A percentile compares a stretch with the other conserved stretches of the same genome.
These are phyloP conservation scores for Henckelia pumila DNA, from an alignment of 257 asterid species.

Conservation along the genomic window DNA sequence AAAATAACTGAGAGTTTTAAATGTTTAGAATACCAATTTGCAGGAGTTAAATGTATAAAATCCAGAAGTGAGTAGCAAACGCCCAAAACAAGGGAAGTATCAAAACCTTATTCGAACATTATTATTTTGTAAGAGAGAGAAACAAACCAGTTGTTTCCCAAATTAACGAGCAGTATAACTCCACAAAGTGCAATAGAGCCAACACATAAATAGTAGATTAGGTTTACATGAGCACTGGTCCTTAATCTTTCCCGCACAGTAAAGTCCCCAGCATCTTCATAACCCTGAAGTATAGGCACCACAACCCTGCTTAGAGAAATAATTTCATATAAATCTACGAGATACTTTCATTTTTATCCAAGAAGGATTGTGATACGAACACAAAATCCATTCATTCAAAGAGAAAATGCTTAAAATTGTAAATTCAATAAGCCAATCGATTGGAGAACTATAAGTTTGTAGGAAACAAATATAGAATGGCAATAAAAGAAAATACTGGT, in stretches of 20 bases:
- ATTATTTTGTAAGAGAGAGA: constrained; percentile 25
- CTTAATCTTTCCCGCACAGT: constrained; percentile 57
- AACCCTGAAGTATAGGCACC: constrained; percentile 87
- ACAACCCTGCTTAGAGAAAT: constrained; percentile 73
- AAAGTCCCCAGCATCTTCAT: constrained; percentile 90
- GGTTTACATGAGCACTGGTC: constrained; percentile 69
- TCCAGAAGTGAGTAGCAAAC: no score
- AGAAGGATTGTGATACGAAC: no score
- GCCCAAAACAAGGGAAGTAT: neutral
- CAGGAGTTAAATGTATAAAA: no score
- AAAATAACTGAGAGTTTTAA: no score
- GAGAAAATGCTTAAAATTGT: neutral
- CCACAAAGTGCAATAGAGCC: constrained; percentile 61
- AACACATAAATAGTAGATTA: constrained; percentile 55
- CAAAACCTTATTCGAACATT: neutral
- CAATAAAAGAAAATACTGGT: no score
- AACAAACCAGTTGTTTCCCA: constrained; percentile 57
- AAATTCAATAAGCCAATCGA: neutral
- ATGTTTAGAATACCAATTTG: no score
- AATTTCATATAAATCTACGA: constrained; percentile 39
- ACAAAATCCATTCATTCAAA: neutral
- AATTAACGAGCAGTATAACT: constrained; percentile 47
- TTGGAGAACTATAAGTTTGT: neutral
- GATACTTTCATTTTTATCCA: constrained; percentile 10
- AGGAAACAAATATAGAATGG: no score